Conservation (phyloP, 495 filamentous ascomycete genomes). For the Podospora didyma region DNA sequence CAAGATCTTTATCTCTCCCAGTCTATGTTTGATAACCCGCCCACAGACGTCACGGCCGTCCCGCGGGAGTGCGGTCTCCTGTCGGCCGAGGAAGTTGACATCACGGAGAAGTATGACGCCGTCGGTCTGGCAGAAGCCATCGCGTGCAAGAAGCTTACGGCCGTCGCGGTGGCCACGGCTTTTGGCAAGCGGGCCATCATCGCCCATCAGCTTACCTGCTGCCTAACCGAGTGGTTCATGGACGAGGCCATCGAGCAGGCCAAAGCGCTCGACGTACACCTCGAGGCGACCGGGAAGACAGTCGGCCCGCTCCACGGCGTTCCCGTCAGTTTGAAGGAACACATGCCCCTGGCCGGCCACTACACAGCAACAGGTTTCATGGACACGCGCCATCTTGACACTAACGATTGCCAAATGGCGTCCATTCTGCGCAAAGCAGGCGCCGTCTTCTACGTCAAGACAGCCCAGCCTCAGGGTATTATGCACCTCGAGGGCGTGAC, state of each 20-base stretch:
- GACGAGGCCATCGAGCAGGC: slow-evolving; percentile 55
- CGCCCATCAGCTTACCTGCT: slow-evolving; percentile 41
- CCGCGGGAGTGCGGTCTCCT: slow-evolving; percentile 13
- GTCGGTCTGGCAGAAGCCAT: slow-evolving; percentile 37
- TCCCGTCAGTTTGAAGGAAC: slow-evolving; percentile 63
- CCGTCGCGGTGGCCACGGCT: slow-evolving; percentile 43
- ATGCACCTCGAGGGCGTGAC: slow-evolving; percentile 31
- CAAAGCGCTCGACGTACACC: slow-evolving; percentile 49
- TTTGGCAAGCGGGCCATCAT: slow-evolving; percentile 46
- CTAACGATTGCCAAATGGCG: slow-evolving; percentile 19
- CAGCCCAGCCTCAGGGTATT: slow-evolving; percentile 16
- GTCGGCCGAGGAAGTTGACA: slow-evolving; percentile 37
- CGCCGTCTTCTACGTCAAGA: slow-evolving; percentile 37
- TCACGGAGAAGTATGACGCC: slow-evolving; percentile 51
- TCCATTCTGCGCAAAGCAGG: slow-evolving; percentile 45
- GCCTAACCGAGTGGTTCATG: slow-evolving; percentile 65
- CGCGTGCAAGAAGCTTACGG: slow-evolving; percentile 28
- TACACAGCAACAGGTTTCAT: slow-evolving; percentile 59
- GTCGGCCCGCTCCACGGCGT: slow-evolving; percentile 66
- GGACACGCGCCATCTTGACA: slow-evolving; percentile 27
- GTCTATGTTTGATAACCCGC: slow-evolving; percentile 9
- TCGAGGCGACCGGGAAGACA: slow-evolving; percentile 45
- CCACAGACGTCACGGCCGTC: slow-evolving; percentile 11
- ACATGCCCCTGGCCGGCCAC: slow-evolving; percentile 55
- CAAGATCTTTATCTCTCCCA: slow-evolving; percentile 7